Conservation (phyloP, 2,329 filamentous ascomycete species). For the Talaromyces pinophilus region DNA sequence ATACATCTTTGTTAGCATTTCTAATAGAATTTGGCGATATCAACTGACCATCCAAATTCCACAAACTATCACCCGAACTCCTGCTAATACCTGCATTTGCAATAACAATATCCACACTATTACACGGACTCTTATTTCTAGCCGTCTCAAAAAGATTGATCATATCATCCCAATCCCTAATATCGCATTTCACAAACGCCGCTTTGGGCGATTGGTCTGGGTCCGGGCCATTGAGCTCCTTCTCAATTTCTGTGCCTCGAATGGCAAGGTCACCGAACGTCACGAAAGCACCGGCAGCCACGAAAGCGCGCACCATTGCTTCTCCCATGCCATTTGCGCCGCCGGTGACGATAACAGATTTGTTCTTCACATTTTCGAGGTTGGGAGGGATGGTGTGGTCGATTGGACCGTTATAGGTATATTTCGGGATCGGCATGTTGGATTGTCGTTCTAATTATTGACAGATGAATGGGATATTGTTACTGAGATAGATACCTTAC, state of each 20-base stretch:
- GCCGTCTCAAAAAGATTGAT: conserved; percentile 7
- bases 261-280: conserved; percentile 37
- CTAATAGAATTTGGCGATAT: neutral
- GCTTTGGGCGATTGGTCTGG: neutral
- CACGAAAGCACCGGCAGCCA: conserved; percentile 43
- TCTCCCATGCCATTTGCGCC: conserved; percentile 43
- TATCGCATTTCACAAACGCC: conserved; percentile 1
- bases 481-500: neutral
- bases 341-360: conserved; percentile 27
- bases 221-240: neutral
- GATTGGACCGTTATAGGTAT: neutral
- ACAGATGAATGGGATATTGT: neutral
- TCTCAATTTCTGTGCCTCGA: conserved; percentile 9
- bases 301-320: conserved; percentile 39
- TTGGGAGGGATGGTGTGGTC: neutral
- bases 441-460: neutral
- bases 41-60: conserved; percentile 4
- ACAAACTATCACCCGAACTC: neutral
- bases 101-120: conserved; percentile 10
- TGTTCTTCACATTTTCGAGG: neutral
- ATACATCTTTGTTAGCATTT: neutral
- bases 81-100: conserved; percentile 4
- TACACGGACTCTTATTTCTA: neutral
- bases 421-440: neutral
- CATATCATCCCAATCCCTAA: conserved; percentile 4